phyloP scores from a whole-genome alignment of 768 basidiomycete genomes.

The Solioccasus polychromus region DNA sequence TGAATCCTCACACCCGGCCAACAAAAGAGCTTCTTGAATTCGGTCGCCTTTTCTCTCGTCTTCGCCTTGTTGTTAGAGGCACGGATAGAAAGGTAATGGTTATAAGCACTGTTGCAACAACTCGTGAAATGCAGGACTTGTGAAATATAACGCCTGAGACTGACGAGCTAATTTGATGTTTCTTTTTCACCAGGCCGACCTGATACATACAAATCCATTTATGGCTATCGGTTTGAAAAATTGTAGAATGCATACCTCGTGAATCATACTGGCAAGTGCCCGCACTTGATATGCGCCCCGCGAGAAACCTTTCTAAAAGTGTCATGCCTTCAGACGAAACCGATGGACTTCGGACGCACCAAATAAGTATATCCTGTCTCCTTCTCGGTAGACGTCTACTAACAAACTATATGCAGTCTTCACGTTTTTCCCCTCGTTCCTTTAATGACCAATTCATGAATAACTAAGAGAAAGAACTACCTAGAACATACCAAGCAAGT shows the following conservation, averaged over 20 bases:
- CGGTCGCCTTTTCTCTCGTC: constrained; percentile 2
- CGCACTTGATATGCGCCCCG: constrained; percentile 43
- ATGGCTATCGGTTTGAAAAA: not conserved
- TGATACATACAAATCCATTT: not conserved
- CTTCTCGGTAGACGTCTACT: not conserved
- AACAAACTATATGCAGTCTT: constrained; percentile 7
- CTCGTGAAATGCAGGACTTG: not conserved
- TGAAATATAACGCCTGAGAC: not conserved
- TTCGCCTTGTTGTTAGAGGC: constrained; percentile 15
- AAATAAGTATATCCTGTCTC: constrained; percentile 35
- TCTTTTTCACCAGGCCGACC: not conserved
- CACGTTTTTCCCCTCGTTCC: constrained; percentile 9
- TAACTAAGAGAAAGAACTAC: not conserved
- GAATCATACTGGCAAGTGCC: constrained; percentile 36
- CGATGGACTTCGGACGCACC: constrained; percentile 21
- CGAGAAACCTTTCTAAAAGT: constrained; percentile 35
- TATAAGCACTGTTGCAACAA: constrained; percentile 1
- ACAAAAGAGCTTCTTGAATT: constrained; percentile 31
- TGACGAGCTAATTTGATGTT: not conserved
- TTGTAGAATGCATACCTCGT: constrained; percentile 18
- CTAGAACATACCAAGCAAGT: constrained; percentile 3
- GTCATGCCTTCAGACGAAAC: not conserved
- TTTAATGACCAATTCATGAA: not conserved
- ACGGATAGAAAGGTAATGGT: constrained; percentile 19
- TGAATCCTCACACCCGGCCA: constrained; percentile 25